phyloP scores from a whole-genome alignment of 345 rosid genomes.

The Mangifera indica region DNA sequence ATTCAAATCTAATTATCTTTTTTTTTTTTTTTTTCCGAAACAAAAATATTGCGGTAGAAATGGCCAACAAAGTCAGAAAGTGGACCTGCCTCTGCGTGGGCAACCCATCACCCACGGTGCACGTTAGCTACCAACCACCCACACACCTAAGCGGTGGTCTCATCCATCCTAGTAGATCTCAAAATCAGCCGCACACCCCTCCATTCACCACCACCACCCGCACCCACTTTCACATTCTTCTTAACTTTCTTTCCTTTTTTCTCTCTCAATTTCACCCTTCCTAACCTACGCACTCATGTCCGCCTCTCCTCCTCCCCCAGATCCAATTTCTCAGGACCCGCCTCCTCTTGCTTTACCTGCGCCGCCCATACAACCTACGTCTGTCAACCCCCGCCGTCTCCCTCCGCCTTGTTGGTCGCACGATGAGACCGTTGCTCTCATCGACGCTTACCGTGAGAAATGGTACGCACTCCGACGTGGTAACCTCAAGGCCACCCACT shows the following conservation, averaged over 20 bases:
- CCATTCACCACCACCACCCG: slow-evolving; percentile 28
- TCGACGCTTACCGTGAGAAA: slow-evolving; percentile 81
- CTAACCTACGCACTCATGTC: slow-evolving; percentile 21
- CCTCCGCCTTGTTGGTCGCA: slow-evolving; percentile 98
- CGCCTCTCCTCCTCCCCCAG: slow-evolving; percentile 14
- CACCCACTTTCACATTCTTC: not conserved
- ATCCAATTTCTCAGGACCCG: slow-evolving; percentile 10
- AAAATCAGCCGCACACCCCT: slow-evolving; percentile 58
- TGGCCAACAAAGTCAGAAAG: slow-evolving; percentile 21
- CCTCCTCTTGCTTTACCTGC: slow-evolving; percentile 20
- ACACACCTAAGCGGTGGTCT: slow-evolving; percentile 42
- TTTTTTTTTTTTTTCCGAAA: not conserved
- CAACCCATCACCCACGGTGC: slow-evolving; percentile 40
- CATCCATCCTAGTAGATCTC: slow-evolving; percentile 38
- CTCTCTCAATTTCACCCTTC: not conserved
- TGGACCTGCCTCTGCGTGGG: slow-evolving; percentile 10
- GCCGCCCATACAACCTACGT: slow-evolving; percentile 18
- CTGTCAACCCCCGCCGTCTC: slow-evolving; percentile 65
- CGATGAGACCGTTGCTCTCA: slow-evolving; percentile 77
- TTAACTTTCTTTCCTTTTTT: not conserved
- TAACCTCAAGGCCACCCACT: slow-evolving; percentile 85
- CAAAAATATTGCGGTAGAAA: not conserved
- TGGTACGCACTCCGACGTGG: slow-evolving; percentile 91
- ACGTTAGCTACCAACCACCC: slow-evolving; percentile 35
- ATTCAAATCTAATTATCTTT: not conserved